Base-by-base conservation (phyloP, 2,329 filamentous ascomycete species). In the Hawksworthiomyces lignivorus region DNA sequence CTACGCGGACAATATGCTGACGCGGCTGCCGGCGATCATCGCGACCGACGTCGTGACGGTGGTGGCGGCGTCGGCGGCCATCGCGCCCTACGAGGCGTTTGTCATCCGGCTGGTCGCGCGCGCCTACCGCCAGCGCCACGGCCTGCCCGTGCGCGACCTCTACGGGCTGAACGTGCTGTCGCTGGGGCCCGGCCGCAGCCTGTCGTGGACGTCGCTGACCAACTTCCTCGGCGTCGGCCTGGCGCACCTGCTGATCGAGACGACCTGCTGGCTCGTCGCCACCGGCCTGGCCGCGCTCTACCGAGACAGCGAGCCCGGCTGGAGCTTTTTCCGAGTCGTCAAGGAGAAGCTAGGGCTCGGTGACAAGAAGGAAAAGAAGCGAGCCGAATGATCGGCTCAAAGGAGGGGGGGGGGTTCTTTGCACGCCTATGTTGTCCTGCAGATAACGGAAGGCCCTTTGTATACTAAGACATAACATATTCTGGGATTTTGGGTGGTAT, bases 201-300 rank as follows among this genome's bases (percentile, higher is more conserved):
- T 70, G 17, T 64, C 61, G 9, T 54, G 60, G 52, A 62, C 62
- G 10, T 63, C 59, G 7, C 39, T 65, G 3, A 54, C 64, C 22
- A 76, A 75, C 51, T 60, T 73, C 39, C 36, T 73, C 5, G 62
- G 64, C 11, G 44, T 67, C 2, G 69, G 76, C 49, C 50, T 73
- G 14, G 31, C 70, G 15, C 64, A 71, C 41, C 47, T 74, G 4
- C 49, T 65, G 7, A 49, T 73, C 15, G 62, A 66, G 7, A 60
- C 62, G 4, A 69, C 69, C 39, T 45, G 69, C 5, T 75, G 72
- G 70, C 62, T 63, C 3, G 30, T 61, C 0, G 58, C 69, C 12
- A 64, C 67, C 2, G 43, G 60, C 4, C 36, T 59, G 15, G 56
- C 54, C 5, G 46, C 48, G 27, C 20, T 44, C 28, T 50, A 51